Evolutionary conservation across 2,329 filamentous ascomycete species (phyloP), one percentile per base, ranked within the genome.

Genomic region (Colletotrichum chrysophilum): DNA sequence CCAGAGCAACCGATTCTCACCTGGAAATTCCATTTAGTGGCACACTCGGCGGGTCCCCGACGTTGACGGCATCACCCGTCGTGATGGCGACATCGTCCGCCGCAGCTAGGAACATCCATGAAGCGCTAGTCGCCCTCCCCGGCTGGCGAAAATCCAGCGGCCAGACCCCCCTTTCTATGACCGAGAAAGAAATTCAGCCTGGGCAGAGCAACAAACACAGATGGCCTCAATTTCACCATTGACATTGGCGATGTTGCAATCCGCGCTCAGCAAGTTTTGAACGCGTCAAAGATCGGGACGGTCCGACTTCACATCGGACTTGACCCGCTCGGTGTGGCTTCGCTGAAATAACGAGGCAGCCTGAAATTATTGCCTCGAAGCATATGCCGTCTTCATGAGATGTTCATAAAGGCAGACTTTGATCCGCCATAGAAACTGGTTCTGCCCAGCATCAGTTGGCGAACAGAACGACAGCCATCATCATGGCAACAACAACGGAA

Each of bases 61-160:
- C 69, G 38, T 18, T 66, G 28, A 55, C 69, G 60, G 58, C 69
- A 66, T 71, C 38, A 32, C 8, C 38, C 30, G 43, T 55, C 21
- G 21, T 13, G 32, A 71, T 71, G 69, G 69, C 69, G 69, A 71
- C 69, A 71, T 71, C 28, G 16, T 32, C 12, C 26, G 36, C 67
- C 10, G 12, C 30, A 65, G 69, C 69, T 66, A 43, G 60, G 69
- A 56, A 66, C 16, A 34, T 38, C 69, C 69, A 55, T 71, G 69
- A 48, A 48, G 16, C 43, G 30, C 38, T 28, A 13, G 24, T 43
- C 38, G 64, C 38, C 21, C 34, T 43, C n/a, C 24, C 36, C 32
- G 38, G 38, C 38, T n/a, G 38, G 38, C 4, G 18, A n/a, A 48
- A 48, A n/a, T 48, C 38, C n/a, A 12, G 2, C 18, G 38, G 38